Base-by-base conservation (phyloP, 2,329 filamentous ascomycete species). In the Penicillium aurantiogriseum region DNA sequence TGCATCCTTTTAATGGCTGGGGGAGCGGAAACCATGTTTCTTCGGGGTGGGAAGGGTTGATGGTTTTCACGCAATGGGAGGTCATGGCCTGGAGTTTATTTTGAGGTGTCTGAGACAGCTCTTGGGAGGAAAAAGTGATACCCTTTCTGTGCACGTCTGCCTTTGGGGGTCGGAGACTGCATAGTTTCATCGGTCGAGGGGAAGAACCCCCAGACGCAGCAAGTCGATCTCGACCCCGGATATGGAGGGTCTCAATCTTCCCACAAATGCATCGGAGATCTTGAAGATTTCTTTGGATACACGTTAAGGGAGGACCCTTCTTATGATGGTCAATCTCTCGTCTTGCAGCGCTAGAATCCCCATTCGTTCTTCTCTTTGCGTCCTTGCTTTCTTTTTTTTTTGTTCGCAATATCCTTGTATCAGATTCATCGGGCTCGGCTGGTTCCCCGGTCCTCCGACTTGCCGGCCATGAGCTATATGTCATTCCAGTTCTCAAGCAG, bases 71-170 rank as follows among this genome's bases (percentile, higher is more conserved):
- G 64, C 65, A 64, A 66, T 57, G 67, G 66, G 59, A 67, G 68
- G 63, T 66, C 67, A 71, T 71, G 66, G 61, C 65, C 67, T 74
- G 71, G 71, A 73, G 70, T 73, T 62, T 62, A 51, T 62, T 64
- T 68, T 63, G 69, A 72, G 72, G 65, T 74, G 71, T 73, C 68
- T 73, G 69, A 68, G 69, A 72, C 69, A 74, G 62, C 69, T 72
- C 70, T 70, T 67, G 67, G 69, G 67, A 74, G 69, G 68, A 71
- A 74, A 75, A 74, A 75, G 69, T 76, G 74, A 76, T 76, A 76
- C 74, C 74, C 74, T 74, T 72, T 69, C 67, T 71, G 70, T 70
- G 69, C 67, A 70, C 70, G 71, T 75, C 70, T 74, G 69, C 71
- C 70, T 71, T 69, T 62, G 57, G 66, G 70, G 68, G 67, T 69